Evolutionary conservation across 2,329 filamentous ascomycete genomes (phyloP).

Genomic region (Chaetothyriales sp.): DNA sequence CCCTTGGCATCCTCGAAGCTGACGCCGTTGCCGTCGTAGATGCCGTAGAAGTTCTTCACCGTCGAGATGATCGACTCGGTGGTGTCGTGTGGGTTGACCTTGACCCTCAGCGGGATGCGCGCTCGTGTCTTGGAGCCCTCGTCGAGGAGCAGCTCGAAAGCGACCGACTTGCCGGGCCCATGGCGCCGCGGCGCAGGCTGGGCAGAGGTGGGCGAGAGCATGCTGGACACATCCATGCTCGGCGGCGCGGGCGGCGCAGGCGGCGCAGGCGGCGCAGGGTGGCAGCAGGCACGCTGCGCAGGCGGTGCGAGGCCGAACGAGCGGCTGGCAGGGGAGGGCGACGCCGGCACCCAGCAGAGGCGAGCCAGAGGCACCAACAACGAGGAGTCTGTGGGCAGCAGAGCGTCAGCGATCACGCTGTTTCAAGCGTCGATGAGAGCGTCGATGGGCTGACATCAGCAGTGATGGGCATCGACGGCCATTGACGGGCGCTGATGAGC

Average conservation of each 20-base stretch:
- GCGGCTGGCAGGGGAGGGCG: not conserved
- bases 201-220: not conserved
- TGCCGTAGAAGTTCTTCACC: conserved; percentile 96
- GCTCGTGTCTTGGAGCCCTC: conserved; percentile 45
- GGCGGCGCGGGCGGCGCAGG: too few relatives aligned
- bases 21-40: conserved; percentile 79
- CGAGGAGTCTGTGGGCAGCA: not conserved
- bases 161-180: conserved; percentile 42
- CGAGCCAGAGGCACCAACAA: not conserved
- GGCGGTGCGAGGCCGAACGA: not conserved
- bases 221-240: not conserved
- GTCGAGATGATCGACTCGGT: conserved; percentile 97
- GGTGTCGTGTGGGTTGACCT: conserved; percentile 89
- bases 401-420: not conserved
- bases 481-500: too few relatives aligned
- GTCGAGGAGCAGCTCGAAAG: conserved; percentile 49
- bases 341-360: not conserved
- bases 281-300: too few relatives aligned
- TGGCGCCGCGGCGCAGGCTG: not conserved
- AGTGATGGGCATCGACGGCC: not conserved
- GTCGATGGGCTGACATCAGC: not conserved
- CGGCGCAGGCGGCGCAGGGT: too few relatives aligned
- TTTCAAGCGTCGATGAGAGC: too few relatives aligned
- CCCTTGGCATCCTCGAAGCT: conserved; percentile 88
- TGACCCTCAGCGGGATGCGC: conserved; percentile 53